Base-by-base conservation (phyloP, 2,329 filamentous ascomycete genomes). In the Neofusicoccum laricinum region DNA sequence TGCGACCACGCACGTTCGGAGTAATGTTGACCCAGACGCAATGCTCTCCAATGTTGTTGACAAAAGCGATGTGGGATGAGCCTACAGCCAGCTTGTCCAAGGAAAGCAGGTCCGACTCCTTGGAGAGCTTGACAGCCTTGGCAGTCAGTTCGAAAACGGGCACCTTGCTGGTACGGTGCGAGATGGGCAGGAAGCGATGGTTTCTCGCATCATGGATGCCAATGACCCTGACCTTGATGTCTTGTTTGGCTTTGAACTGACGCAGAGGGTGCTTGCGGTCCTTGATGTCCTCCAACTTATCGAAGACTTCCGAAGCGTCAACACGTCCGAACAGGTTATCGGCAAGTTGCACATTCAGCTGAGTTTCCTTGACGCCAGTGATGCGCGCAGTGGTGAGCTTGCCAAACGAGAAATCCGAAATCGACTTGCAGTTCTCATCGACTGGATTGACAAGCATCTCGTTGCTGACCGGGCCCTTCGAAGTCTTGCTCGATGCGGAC, bases 301-400 rank as follows among this genome's bases (percentile, higher is more conserved):
- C 91, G 74, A 96, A 99, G 12, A 93, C 79, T 75, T 98, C 92
- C 1, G 95, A 96, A 5, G 95, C 86, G 72, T 97, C 94, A 66
- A 99, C 88, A 17, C 95, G 91, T n/a, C 94, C 95, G 74, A 96
- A 91, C 8, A 96, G 84, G 68, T 93, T 92, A 72, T 96, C 92
- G 48, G 92, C 90, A 58, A 98, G 84, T 69, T 91, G 87, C 5
- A 99, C 92, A 69, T 98, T 98, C 63, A 98, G 81, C 75, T 99
- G 95, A 0, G 94, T 97, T 55, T 89, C 89, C 77, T 96, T 97
- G 72, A 97, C 81, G 0, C 92, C 92, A n/a, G 86, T 85, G 49
- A 99, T 86, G 69, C 85, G 89, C 43, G 91, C 94, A 73, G 91
- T 92, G 7, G 88, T 88, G 51, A 90, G 75, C 68, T 85, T 89